Conservation (phyloP, 192 early-diverging fungal species). For the Linnemannia schmuckeri region DNA sequence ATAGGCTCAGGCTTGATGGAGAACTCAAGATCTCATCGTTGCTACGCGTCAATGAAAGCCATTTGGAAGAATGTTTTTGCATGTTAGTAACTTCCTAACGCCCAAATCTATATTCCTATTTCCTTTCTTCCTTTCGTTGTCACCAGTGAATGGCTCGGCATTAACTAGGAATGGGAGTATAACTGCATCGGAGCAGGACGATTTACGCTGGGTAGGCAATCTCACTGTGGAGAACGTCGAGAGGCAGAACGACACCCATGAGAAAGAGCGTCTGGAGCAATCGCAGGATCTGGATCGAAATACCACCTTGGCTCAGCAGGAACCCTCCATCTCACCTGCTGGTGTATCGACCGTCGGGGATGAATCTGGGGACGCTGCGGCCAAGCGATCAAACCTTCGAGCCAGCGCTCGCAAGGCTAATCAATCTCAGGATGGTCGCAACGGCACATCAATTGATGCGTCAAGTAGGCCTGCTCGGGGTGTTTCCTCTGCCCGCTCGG, state of each 20-base stretch:
- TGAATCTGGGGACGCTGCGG: not conserved
- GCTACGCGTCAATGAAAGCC: not conserved
- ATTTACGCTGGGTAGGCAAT: conserved; percentile 14
- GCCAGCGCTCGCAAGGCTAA: not conserved
- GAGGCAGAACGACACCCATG: conserved; percentile 26
- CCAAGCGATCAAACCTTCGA: not conserved
- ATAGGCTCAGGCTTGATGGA: not conserved
- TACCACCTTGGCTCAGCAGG: not conserved
- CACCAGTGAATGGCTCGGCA: not conserved
- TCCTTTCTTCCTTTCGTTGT: not conserved
- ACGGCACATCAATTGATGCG: not conserved
- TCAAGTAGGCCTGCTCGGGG: not conserved
- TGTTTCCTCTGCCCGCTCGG: not conserved
- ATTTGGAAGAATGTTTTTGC: not conserved
- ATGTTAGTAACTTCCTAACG: not conserved
- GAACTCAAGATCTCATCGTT: not conserved
- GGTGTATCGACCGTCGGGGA: not conserved
- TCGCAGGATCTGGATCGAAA: not conserved
- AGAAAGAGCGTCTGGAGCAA: conserved; percentile 7
- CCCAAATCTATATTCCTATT: not conserved
- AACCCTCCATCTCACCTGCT: not conserved
- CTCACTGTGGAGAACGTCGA: conserved; percentile 30
- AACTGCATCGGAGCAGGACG: not conserved
- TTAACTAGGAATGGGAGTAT: not conserved
- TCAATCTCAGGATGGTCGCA: not conserved